Evolutionary conservation across 2,329 filamentous ascomycete genomes (phyloP).

Genomic region (Sarocladiaceae sp.): DNA sequence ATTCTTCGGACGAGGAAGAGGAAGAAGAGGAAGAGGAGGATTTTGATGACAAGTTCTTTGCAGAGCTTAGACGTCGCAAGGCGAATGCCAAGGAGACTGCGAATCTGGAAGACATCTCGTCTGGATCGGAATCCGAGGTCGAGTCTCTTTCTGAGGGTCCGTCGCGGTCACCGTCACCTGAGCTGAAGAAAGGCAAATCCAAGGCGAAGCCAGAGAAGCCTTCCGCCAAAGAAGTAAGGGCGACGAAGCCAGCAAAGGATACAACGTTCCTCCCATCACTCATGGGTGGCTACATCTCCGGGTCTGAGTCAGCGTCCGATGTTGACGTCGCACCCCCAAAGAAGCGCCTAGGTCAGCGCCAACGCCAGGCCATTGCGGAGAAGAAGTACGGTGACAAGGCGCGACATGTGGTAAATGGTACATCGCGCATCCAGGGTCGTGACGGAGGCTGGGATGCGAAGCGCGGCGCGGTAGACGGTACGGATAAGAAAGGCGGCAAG

Average conservation of each 20-base stretch:
- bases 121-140: constrained; percentile 22
- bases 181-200: constrained; percentile 19
- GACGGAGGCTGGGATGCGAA: constrained; percentile 53
- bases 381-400: constrained; percentile 70
- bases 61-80: constrained; percentile 15
- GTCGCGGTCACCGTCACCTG: constrained; percentile 24
- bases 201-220: constrained; percentile 15
- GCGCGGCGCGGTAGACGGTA: constrained; percentile 45
- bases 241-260: constrained; percentile 19
- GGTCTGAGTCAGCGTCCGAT: constrained; percentile 64
- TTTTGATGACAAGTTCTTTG: constrained; percentile 25
- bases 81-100: constrained; percentile 27
- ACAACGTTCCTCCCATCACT: constrained; percentile 69
- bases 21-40: constrained; percentile 24
- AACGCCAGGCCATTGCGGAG: constrained; percentile 73
- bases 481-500: constrained; percentile 28
- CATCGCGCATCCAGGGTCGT: constrained; percentile 31
- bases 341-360: constrained; percentile 74
- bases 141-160: constrained; percentile 17
- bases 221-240: constrained; percentile 15
- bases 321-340: constrained; percentile 54
- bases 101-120: constrained; percentile 32
- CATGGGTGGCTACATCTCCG: constrained; percentile 74
- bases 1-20: constrained; percentile 37
- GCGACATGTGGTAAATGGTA: constrained; percentile 51